Conservation (phyloP, 805 yeast species). For the Lachancea dasiensis region DNA sequence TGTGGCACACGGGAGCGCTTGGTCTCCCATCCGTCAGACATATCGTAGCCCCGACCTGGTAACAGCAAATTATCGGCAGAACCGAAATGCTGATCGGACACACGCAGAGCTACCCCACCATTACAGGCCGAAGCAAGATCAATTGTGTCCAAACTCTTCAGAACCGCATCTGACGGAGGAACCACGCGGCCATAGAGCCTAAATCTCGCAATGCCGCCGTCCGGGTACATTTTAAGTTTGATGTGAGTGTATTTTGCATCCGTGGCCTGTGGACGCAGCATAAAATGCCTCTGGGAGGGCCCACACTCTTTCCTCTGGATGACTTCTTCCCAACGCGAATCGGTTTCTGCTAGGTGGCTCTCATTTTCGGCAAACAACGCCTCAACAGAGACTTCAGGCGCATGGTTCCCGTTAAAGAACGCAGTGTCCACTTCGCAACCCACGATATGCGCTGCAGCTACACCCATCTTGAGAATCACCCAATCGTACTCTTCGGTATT, state of each 20-base stretch:
- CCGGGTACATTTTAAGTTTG: slow-evolving; percentile 89
- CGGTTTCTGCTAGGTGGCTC: slow-evolving; percentile 23
- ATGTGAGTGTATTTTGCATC: slow-evolving; percentile 64
- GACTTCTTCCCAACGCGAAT: slow-evolving; percentile 61
- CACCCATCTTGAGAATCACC: slow-evolving; percentile 81
- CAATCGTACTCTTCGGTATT: slow-evolving; percentile 80
- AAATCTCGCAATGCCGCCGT: slow-evolving; percentile 96
- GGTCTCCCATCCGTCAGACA: slow-evolving; percentile 99
- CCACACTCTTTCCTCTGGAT: slow-evolving; percentile 76
- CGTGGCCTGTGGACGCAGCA: slow-evolving; percentile 57
- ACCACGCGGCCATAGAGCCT: slow-evolving; percentile 79
- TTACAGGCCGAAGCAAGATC: slow-evolving; percentile 78
- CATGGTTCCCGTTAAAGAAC: slow-evolving; percentile 91
- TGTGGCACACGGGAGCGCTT: slow-evolving; percentile 76
- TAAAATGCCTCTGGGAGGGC: slow-evolving; percentile 82
- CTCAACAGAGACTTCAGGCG: slow-evolving; percentile 84
- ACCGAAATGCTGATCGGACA: slow-evolving; percentile 92
- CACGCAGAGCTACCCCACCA: slow-evolving; percentile 83
- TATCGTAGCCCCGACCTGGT: slow-evolving; percentile 93
- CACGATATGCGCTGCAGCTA: slow-evolving; percentile 61
- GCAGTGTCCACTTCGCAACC: slow-evolving; percentile 94
- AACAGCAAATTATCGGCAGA: slow-evolving; percentile 81
- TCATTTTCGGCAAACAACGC: slow-evolving; percentile 41
- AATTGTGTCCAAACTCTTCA: slow-evolving; percentile 23
- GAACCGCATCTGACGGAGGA: slow-evolving; percentile 35